Evolutionary conservation across 345 rosid species (phyloP), one percentile per base, ranked within the genome.

Genomic region (Eucalyptus sideroxylon): DNA sequence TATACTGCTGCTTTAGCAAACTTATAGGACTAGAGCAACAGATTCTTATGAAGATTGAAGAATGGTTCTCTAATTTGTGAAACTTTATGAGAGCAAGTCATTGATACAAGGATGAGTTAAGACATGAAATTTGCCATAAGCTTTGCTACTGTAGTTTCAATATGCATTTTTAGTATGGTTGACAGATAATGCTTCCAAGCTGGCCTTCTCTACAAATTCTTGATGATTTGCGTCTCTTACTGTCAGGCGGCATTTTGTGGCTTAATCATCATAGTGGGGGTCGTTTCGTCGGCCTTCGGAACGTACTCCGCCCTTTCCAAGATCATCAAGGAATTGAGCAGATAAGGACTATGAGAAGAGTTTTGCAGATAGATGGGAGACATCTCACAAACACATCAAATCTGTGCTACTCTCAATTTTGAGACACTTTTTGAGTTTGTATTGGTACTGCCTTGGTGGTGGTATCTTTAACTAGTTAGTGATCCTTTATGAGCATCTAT

Each of bases 261-360:
- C 69, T 50, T 95, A 15, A 93, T 95, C 55, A 94, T 98, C 27
- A 86, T 92, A n/a, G 96, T 97, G 77, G 99, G 99, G 82, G 91
- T 90, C 9, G 88, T 95, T 86, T 94, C 97, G 14, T 93, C 98
- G 15, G 94, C 19, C 8, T 89, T 95, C n/a, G 99, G 99, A 87
- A 90, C 99, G 9, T 93, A 94, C 86, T 95, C 98, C 4, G 95
- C 99, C 45, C 92, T 98, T 7, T 89, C 98, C 83, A 92, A 91
- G 93, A 98, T 98, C 90, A 87, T 95, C 47, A 93, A 95, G 93
- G 91, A 87, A 53, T 93, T 96, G 93, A 87, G 93, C 87, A 69
- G 88, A 91, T 93, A 91, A 93, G 89, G 40, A 42, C 37, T 15
- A 15, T 21, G 87, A 49, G 50, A 11, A 82, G 55, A 24, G 34